Conservation (phyloP, 2,329 filamentous ascomycete genomes). For the Alternaria arbusti region DNA sequence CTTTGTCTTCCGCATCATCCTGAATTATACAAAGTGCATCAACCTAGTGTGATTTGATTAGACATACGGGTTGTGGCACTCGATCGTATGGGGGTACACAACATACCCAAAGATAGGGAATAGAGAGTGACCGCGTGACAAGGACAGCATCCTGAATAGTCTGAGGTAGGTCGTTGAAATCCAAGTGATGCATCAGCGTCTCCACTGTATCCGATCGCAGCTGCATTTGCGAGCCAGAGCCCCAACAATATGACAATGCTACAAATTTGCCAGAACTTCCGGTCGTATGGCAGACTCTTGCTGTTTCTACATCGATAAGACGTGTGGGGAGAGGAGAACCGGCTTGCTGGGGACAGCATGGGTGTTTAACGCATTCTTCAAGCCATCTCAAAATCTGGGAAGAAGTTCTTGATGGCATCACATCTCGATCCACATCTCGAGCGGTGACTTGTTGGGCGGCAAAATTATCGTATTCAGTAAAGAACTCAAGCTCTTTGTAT, state of each 20-base stretch:
- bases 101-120: not conserved
- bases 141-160: not conserved
- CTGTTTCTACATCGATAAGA: not conserved
- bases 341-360: not conserved
- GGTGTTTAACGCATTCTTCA: not conserved
- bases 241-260: not conserved
- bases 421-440: not conserved
- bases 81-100: rapidly evolving
- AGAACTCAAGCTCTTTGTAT: not conserved
- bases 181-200: not conserved
- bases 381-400: not conserved
- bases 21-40: not conserved
- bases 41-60: not conserved
- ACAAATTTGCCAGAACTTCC: not conserved
- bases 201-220: not conserved
- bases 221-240: not conserved
- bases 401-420: not conserved
- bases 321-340: not conserved
- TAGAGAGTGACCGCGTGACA: not conserved
- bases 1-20: not conserved
- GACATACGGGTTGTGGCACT: rapidly evolving
- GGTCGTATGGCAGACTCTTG: not conserved
- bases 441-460: not conserved
- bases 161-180: not conserved
- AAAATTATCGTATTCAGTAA: not conserved